Evolutionary conservation across 2,329 filamentous ascomycete genomes (phyloP).

Genomic region (Sarocladiaceae sp.): DNA sequence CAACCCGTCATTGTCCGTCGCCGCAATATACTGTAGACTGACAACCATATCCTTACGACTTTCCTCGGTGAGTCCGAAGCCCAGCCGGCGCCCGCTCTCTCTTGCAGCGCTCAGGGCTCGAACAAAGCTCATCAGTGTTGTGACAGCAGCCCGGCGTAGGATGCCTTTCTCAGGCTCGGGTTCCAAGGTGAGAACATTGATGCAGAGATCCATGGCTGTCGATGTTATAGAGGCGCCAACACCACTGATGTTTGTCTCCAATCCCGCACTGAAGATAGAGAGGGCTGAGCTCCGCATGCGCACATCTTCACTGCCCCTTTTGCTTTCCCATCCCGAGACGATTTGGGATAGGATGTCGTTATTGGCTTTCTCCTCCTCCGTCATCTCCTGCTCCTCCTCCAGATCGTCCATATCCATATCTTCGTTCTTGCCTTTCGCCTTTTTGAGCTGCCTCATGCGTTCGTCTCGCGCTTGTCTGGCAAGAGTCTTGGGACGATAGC

Average conservation of each 20-base stretch:
- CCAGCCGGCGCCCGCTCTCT: slow-evolving; percentile 37
- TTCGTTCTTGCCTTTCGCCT: slow-evolving; percentile 45
- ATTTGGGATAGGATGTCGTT: slow-evolving; percentile 52
- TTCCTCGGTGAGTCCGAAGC: slow-evolving; percentile 47
- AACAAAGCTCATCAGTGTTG: slow-evolving; percentile 57
- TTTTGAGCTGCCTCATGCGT: slow-evolving; percentile 36
- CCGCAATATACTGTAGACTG: slow-evolving; percentile 56
- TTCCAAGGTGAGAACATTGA: slow-evolving; percentile 59
- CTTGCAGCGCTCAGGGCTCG: slow-evolving; percentile 50
- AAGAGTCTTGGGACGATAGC: slow-evolving; percentile 53
- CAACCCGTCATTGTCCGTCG: slow-evolving; percentile 61
- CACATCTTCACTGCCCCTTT: slow-evolving; percentile 60
- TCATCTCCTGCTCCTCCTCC: slow-evolving; percentile 39
- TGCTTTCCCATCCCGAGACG: slow-evolving; percentile 61
- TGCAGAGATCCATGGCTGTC: slow-evolving; percentile 53
- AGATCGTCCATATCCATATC: slow-evolving; percentile 31
- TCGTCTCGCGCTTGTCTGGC: slow-evolving; percentile 47
- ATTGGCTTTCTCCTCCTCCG: slow-evolving; percentile 35
- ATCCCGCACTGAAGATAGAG: slow-evolving; percentile 52
- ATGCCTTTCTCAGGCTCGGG: slow-evolving; percentile 54
- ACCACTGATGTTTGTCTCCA: slow-evolving; percentile 56
- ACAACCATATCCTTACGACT: slow-evolving; percentile 56
- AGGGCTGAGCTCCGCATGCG: slow-evolving; percentile 64
- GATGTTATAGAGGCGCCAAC: slow-evolving; percentile 47
- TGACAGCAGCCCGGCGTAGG: slow-evolving; percentile 58